phyloP scores from a whole-genome alignment of 257 asterid genomes.

The Solanum piurae region DNA sequence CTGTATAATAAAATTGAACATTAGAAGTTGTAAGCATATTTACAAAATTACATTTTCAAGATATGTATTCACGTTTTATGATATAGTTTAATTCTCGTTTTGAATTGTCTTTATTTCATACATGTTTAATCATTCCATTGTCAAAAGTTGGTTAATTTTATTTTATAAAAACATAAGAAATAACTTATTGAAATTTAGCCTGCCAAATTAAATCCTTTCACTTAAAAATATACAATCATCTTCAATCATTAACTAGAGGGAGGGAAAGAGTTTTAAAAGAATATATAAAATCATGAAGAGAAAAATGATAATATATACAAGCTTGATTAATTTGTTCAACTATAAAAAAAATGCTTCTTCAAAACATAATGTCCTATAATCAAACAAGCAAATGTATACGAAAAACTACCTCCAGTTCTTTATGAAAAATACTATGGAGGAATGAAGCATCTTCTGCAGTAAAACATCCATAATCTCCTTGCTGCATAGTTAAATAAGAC shows the following conservation, averaged over 20 bases:
- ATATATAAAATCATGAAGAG: background rate
- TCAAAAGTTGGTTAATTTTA: background rate
- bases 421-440: background rate
- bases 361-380: background rate
- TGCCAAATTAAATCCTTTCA: background rate
- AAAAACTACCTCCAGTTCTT: background rate
- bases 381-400: background rate
- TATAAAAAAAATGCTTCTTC: background rate
- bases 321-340: background rate
- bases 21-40: background rate
- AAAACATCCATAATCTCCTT: background rate
- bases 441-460: background rate
- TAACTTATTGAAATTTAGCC: background rate
- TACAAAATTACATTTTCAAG: background rate
- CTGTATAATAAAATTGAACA: background rate
- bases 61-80: background rate
- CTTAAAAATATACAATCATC: background rate
- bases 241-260: background rate
- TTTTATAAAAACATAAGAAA: background rate
- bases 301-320: background rate
- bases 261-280: background rate
- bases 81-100: background rate
- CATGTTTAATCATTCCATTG: background rate
- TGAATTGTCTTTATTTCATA: background rate
- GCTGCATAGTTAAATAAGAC: background rate